Percentiles rank a stretch among this genome's conserved stretches.
Evolutionary conservation across 352 stramenopile genomes (phyloP).

Genomic region (Globisporangium mamillatum): DNA sequence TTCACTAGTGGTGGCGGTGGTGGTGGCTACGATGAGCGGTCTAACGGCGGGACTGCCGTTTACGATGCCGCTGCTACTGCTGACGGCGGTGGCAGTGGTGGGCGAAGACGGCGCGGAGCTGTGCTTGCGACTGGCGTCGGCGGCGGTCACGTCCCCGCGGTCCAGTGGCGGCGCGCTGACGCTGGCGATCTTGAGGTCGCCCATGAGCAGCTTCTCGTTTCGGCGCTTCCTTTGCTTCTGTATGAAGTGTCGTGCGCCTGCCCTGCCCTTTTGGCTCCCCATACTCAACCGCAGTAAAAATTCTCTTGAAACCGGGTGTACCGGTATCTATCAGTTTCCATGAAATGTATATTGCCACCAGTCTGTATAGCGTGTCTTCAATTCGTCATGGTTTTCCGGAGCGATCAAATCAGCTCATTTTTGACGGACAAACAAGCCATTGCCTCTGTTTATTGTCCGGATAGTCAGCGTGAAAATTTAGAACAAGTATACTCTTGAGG

Average conservation of each 20-base stretch:
- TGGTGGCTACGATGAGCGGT: neutral
- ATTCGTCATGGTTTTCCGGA: neutral
- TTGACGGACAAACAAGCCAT: neutral
- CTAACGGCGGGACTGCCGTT: conserved; percentile 1
- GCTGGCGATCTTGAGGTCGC: conserved; percentile 17
- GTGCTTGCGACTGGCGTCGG: neutral
- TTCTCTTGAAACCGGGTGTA: neutral
- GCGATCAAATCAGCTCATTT: neutral
- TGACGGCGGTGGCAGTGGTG: neutral
- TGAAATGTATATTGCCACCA: neutral
- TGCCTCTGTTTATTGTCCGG: neutral
- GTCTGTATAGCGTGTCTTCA: neutral
- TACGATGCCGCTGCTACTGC: neutral
- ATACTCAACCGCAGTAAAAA: neutral
- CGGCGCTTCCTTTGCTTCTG: conserved; percentile 2
- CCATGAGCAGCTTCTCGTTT: conserved; percentile 15
- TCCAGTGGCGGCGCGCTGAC: conserved; percentile 9
- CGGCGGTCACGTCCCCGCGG: conserved; percentile 1
- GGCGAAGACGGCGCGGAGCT: neutral
- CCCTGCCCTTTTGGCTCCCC: neutral
- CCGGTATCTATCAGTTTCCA: neutral
- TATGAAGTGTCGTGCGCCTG: neutral
- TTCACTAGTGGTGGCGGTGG: conserved; percentile 1
- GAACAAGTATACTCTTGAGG: neutral
- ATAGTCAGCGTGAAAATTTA: neutral